Percentiles rank a stretch among this genome's conserved stretches.
phyloP scores from a whole-genome alignment of 2,329 filamentous ascomycete species.

The Aspergillus ustus region DNA sequence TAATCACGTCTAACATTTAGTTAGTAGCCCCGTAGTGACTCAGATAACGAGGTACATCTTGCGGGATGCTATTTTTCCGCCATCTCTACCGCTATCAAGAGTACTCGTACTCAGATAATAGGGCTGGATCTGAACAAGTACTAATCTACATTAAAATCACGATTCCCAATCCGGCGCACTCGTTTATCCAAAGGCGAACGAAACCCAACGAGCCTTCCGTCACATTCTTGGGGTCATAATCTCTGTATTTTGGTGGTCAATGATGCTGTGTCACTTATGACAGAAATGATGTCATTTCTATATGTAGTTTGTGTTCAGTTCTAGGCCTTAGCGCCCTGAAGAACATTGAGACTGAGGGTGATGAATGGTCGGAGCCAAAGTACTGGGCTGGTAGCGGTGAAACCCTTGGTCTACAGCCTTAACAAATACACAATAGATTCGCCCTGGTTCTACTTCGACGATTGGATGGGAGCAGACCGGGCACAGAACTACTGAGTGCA shows the following conservation, averaged over 20 bases:
- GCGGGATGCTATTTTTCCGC: too few species aligned
- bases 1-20: not conserved
- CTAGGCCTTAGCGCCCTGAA: not conserved
- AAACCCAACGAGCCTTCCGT: too few species aligned
- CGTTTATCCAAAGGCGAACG: too few species aligned
- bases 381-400: not conserved
- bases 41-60: not conserved
- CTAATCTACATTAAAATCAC: too few species aligned
- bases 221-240: not conserved
- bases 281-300: conserved; percentile 12
- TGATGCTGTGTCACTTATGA: not conserved
- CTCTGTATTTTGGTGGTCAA: too few species aligned
- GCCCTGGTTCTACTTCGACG: not conserved
- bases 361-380: not conserved
- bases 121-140: too few species aligned
- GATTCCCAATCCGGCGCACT: too few species aligned
- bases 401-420: not conserved
- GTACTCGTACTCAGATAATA: too few species aligned
- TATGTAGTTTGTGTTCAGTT: not conserved
- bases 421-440: too few species aligned
- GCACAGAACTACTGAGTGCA: not conserved
- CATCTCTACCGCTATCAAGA: too few species aligned
- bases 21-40: not conserved
- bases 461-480: not conserved
- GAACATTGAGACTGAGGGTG: too few species aligned